Base-by-base conservation (phyloP, 371 early-diverging fungal species). In the Apophysomyces elegans region DNA sequence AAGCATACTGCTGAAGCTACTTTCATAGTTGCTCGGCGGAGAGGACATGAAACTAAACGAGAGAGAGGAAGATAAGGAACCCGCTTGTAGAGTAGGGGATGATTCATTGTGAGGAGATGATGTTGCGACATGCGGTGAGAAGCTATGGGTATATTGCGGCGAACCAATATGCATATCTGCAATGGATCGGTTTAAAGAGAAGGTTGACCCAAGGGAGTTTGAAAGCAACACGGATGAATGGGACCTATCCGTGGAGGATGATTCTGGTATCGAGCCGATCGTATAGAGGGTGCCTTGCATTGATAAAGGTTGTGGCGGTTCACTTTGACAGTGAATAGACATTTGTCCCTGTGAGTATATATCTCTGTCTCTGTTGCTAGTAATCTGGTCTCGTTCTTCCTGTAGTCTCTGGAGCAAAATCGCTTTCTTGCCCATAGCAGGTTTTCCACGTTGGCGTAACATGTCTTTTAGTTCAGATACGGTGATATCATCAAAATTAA, bases 391-490 rank as follows among this genome's bases (percentile, higher is more conserved):
- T n/a, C 84, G 79, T 76, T 88, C 87, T 8, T 78, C 83, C 69
- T 83, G 75, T 1, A 91, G 84, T 13, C 74, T 62, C 36, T 70
- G 65, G 2, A 74, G 38, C 2, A 74, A 54, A 1, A 68, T 64
- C 8, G 73, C 86, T 61, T 88, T 89, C 71, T 88, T 88, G 16
- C 91, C 89, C 8, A 84, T 79, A 1, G 73, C 71, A 5, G 68
- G 72, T 47, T 65, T 69, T 14, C 75, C 72, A 4, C 75, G 72
- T 35, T 72, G 72, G 9, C 89, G 75, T 38, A 91, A 68, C 81
- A 88, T 82, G 37, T 91, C 90, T 65, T 91, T 91, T 37, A 91
- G 79, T 66, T 90, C 89, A 21, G 84, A 72, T 0, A 91, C 91
- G 0, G 91, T 90, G 37, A 89, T 80, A 68, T 88, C 88, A 35